phyloP scores from a whole-genome alignment of 345 rosid genomes.

The Reutealis trisperma region DNA sequence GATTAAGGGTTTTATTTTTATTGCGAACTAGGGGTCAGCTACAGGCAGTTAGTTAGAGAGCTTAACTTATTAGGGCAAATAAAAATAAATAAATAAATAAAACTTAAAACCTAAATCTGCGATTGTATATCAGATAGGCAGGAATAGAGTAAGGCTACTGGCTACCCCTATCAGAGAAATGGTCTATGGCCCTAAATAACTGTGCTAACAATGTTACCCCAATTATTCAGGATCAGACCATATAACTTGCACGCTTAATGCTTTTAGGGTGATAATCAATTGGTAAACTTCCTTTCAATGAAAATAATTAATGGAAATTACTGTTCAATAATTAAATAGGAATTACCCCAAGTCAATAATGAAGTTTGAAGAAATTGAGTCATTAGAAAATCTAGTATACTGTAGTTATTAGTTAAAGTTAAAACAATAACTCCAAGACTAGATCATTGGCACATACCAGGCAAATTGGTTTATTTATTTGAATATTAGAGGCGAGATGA shows the following conservation, averaged over 20 bases:
- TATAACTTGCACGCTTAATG: neutral
- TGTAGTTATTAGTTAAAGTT: neutral
- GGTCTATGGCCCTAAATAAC: neutral
- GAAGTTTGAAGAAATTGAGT: neutral
- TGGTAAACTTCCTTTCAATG: neutral
- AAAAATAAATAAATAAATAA: too few relatives aligned
- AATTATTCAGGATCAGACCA: neutral
- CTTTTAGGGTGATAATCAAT: neutral
- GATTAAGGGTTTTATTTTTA: neutral
- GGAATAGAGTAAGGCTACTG: neutral
- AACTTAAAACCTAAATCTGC: neutral
- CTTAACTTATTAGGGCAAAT: neutral
- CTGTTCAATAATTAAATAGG: neutral
- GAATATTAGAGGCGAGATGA: conserved; percentile 78
- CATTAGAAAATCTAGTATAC: neutral
- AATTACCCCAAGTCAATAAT: neutral
- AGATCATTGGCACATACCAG: conserved; percentile 57
- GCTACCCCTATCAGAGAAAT: neutral
- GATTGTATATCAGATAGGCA: neutral
- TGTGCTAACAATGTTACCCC: neutral
- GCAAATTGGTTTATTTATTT: conserved; percentile 87
- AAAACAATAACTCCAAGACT: neutral
- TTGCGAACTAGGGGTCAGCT: neutral
- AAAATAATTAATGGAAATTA: neutral
- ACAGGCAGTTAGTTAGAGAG: neutral